Conservation (phyloP, 139 green algal species). For the Spirogloea muscicola region DNA sequence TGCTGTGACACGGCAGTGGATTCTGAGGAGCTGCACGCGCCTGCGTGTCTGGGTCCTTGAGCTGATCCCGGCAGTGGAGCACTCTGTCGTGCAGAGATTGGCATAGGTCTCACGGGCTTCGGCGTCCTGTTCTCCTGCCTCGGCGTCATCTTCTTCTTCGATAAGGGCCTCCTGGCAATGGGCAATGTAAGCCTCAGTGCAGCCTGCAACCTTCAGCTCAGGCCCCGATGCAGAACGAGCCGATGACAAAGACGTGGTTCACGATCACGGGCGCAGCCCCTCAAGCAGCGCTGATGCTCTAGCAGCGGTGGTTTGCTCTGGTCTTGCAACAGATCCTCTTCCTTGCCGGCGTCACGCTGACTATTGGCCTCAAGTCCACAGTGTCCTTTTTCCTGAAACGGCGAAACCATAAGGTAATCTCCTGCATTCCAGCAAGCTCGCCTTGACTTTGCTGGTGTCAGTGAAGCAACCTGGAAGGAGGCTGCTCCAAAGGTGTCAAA, state of each 20-base stretch:
- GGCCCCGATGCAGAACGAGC: not conserved
- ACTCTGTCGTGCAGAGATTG: conserved; percentile 87
- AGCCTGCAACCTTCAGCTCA: not conserved
- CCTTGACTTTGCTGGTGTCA: too few relatives aligned
- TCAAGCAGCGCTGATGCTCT: too few relatives aligned
- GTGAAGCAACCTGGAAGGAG: too few relatives aligned
- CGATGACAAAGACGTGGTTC: not conserved
- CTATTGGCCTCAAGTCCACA: conserved; percentile 2
- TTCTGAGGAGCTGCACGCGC: too few relatives aligned
- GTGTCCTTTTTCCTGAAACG: conserved; percentile 7
- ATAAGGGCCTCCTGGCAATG: conserved; percentile 91
- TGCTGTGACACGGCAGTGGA: too few relatives aligned
- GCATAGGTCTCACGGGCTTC: conserved; percentile 88
- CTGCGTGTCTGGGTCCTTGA: too few relatives aligned
- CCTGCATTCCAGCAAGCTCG: not conserved
- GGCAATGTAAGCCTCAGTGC: conserved; percentile 75
- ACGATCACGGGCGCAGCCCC: too few relatives aligned
- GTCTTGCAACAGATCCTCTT: conserved; percentile 22
- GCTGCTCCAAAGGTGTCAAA: too few relatives aligned
- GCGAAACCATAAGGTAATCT: not conserved
- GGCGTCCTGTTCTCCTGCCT: conserved; percentile 88
- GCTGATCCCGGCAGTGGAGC: too few relatives aligned
- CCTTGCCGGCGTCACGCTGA: conserved; percentile 3
- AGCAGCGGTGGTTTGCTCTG: too few relatives aligned
- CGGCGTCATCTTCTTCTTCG: conserved; percentile 94